A percentile compares a stretch with the other conserved stretches of the same genome.
Conservation (phyloP, 2,329 filamentous ascomycete species). For the Arthrocladium fulminans region DNA sequence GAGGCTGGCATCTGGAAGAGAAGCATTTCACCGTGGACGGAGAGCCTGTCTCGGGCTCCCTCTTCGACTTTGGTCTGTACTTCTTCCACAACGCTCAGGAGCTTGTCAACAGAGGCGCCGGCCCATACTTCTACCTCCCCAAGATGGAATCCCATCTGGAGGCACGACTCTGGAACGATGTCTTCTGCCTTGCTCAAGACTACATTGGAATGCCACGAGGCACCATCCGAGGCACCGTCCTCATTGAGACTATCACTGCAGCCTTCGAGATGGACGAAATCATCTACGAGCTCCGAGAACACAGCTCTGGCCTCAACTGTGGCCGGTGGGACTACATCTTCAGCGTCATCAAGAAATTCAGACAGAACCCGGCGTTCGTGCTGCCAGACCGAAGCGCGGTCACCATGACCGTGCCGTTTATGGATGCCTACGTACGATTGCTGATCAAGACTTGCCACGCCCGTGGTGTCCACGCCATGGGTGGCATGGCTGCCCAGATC, state of each 20-base stretch:
- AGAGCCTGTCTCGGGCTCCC: slow-evolving; percentile 80
- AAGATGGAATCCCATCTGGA: slow-evolving; percentile 98
- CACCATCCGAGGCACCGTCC: slow-evolving; percentile 85
- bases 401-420: slow-evolving; percentile 97
- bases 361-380: slow-evolving; percentile 84
- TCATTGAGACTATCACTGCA: slow-evolving; percentile 96
- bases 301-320: slow-evolving; percentile 94
- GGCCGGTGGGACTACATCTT: slow-evolving; percentile 99
- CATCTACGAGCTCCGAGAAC: slow-evolving; percentile 96
- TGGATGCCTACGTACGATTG: slow-evolving; percentile 94
- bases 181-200: slow-evolving; percentile 92
- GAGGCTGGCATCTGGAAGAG: slow-evolving; percentile 97
- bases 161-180: slow-evolving; percentile 96
- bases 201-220: slow-evolving; percentile 81
- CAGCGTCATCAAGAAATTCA: slow-evolving; percentile 98
- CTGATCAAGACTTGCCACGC: slow-evolving; percentile 97
- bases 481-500: slow-evolving; percentile 97
- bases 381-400: slow-evolving; percentile 84
- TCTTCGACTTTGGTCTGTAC: slow-evolving; percentile 98
- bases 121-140: slow-evolving; percentile 95
- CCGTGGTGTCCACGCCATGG: slow-evolving; percentile 96
- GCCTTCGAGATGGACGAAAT: slow-evolving; percentile 99
- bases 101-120: slow-evolving; percentile 70
- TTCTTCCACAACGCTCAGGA: slow-evolving; percentile 98
- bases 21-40: slow-evolving; percentile 95